A percentile compares a stretch with the other conserved stretches of the same genome.
Conservation (phyloP, 768 basidiomycete genomes). For the Boletus rubroflammeus region DNA sequence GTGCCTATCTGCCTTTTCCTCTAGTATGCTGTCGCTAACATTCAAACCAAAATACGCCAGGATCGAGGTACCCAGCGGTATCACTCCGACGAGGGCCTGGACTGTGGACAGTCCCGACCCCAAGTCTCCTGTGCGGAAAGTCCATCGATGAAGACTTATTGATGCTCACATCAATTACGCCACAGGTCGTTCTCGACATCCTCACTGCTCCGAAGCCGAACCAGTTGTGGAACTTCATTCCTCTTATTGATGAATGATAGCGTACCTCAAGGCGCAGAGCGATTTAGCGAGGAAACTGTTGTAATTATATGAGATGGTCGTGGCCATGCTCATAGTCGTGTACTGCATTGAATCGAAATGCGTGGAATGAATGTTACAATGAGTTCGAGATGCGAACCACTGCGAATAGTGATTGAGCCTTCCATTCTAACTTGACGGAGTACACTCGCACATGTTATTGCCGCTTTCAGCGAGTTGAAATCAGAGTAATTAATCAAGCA, state of each 20-base stretch:
- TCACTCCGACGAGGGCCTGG: neutral
- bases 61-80: neutral
- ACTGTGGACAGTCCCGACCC: neutral
- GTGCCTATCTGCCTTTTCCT: neutral
- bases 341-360: neutral
- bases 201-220: no score
- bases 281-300: neutral
- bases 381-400: neutral
- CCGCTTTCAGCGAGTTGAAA: no score
- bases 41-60: neutral
- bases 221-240: neutral
- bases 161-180: neutral
- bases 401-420: no score
- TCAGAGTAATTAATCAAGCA: no score
- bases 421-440: no score
- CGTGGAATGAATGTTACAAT: neutral
- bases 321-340: neutral
- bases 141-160: neutral
- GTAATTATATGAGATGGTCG: neutral
- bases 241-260: rapidly evolving
- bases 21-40: neutral
- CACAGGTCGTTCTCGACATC: neutral
- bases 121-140: neutral
- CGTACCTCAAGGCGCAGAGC: neutral
- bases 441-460: no score